Base-by-base conservation (phyloP, 2,329 filamentous ascomycete genomes). In the Hirsutella rhossiliensis region DNA sequence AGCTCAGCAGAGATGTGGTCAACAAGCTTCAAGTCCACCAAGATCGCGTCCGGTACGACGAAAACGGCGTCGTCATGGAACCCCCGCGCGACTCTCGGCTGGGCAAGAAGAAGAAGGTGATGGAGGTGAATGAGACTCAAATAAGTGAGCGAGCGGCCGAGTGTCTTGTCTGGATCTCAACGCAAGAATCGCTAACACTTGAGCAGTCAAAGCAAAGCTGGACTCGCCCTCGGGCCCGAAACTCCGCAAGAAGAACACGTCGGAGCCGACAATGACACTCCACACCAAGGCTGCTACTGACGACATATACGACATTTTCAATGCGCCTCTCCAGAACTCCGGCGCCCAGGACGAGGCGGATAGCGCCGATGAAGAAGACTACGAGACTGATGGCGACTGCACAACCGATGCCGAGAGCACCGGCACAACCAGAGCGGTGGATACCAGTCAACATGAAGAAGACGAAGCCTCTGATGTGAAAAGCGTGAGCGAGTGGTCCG, bases 241-340 rank as follows among this genome's bases (percentile, higher is more conserved):
- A 62, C 73, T 90, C 44, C 84, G 82, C 50, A 86, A 86, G 61
- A 92, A 84, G 60, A 81, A 80, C 52, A 51, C 63, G 2, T 68
- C 74, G 42, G 90, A 97, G 62, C 86, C 89, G n/a, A 98, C 92
- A 2, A 96, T 98, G 89, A 98, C 92, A 1, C 78, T 98, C 51
- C 88, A 97, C 58, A 98, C 92, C 12, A 86, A 79, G 54, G 90
- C 92, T 51, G 92, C 92, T 5, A 96, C 90, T 49, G 89, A 97
- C 54, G 92, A 98, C 54, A 96, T 98, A 43, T 97, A 97, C 56
- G 88, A 88, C 46, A 87, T 98, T 40, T 98, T 97, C 65, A 97
- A 92, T 56, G 85, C 92, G 46, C 90, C 92, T 2, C 43, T 59
- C 51, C 48, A 57, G 20, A 12, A 37, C 51, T 15, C 57, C 42